Base-by-base conservation (phyloP, 192 early-diverging fungal species). In the Linnemannia elongata region DNA sequence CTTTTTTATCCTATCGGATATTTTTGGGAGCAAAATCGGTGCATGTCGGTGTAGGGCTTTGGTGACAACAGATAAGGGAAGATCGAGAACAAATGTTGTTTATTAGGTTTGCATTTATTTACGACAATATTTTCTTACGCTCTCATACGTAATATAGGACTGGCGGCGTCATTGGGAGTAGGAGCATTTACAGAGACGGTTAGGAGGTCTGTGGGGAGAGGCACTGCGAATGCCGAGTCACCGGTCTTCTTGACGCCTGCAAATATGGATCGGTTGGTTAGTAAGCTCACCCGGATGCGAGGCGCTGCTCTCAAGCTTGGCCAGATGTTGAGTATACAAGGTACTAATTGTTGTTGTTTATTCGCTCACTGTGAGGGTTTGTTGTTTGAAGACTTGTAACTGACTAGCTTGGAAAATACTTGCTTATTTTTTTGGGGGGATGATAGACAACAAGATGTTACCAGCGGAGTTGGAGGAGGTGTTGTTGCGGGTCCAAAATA, bases 301-400 rank as follows among this genome's bases (percentile, higher is more conserved):
- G 98, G 98, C 2, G 98, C 98, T 0, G 98, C 98, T 8, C 89
- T 99, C 22, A 99, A 99, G 81, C 92, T 99, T 47, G 98, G 97
- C 7, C 98, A 99, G 87, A 99, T 99, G 97, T 84, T 99, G 3
- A 96, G 95, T 82, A 99, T 99, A 80, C 98, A 99, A 90, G 95
- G 96, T 91, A 76, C 4, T 52, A 20, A 3, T 33, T n/a, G 47
- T 12, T 66, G 10, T 66, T 75, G 66, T 70, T 33, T 22, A 2
- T 39, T 13, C 35, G 27, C 22, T 35, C 75, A 52, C 4, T 20
- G 4, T 41, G 22, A 18, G 38, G 42, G 39, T 5, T 22, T 24
- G 7, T 3, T 41, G n/a, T 17, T 39, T 20, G 38, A 39, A 35
- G 6, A 69, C 6, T 10, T 30, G 68, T 6, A 15, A 15, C 9